Conservation (phyloP, 2,329 filamentous ascomycete species). For the Aspergillus sergii region DNA sequence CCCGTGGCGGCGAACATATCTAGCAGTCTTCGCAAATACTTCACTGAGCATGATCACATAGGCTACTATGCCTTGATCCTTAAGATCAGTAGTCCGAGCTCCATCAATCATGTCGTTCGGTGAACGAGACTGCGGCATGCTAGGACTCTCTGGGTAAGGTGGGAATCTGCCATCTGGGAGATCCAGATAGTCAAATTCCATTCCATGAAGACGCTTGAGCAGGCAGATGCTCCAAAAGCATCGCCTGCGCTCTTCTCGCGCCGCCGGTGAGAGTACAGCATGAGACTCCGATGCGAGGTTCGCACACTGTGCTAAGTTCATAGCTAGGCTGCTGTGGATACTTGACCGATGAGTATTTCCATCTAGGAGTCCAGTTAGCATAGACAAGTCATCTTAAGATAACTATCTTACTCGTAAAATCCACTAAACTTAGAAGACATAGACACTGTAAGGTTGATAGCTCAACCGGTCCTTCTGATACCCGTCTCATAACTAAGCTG, state of each 20-base stretch:
- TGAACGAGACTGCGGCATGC: slow-evolving; percentile 26
- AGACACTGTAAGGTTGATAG: slow-evolving; percentile 48
- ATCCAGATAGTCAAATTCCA: slow-evolving; percentile 44
- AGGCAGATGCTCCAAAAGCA: slow-evolving; percentile 50
- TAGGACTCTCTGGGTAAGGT: slow-evolving; percentile 43
- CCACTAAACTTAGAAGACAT: slow-evolving; percentile 44
- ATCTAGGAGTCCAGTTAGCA: slow-evolving; percentile 31
- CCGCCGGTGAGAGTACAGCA: slow-evolving; percentile 16
- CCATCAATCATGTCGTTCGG: slow-evolving; percentile 24
- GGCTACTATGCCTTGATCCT: slow-evolving; percentile 47
- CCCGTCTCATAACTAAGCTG: slow-evolving; percentile 41
- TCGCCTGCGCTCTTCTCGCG: slow-evolving; percentile 37
- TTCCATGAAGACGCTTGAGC: slow-evolving; percentile 48
- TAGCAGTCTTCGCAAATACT: slow-evolving; percentile 52
- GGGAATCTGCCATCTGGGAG: slow-evolving; percentile 39
- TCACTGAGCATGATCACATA: slow-evolving; percentile 52
- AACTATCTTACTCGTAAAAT: slow-evolving; percentile 42
- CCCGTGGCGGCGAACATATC: slow-evolving; percentile 51
- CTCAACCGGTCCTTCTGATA: slow-evolving; percentile 44
- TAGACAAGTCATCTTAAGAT: not conserved
- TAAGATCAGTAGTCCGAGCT: slow-evolving; percentile 31
- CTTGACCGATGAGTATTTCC: slow-evolving; percentile 50
- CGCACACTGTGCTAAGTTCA: slow-evolving; percentile 50
- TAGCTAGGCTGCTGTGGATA: slow-evolving; percentile 48
- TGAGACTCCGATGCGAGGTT: slow-evolving; percentile 45